Evolutionary conservation across 306 rosid genomes (phyloP), one percentile per base, ranked within the genome.

Genomic region (Vigna unguiculata): DNA sequence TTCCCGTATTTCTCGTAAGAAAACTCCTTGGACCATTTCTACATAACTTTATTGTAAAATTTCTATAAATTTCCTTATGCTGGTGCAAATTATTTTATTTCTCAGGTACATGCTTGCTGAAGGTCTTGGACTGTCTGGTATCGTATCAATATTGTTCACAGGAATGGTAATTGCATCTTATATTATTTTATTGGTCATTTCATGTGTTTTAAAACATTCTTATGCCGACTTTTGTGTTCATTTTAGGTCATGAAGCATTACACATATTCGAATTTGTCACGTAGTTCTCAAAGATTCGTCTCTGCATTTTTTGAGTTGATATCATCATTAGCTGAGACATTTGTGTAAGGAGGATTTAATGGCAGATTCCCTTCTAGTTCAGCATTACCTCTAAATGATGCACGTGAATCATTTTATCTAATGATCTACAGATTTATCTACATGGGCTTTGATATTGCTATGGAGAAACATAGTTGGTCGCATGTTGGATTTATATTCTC

Each of bases 401-500:
- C 69, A 54, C 54, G 16, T 2, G 59, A 30, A 48, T 41, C 78
- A 47, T 81, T 62, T 68, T 63, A 2, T 71, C 20, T 22, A 24
- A 57, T 79, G 25, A 61, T 83, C 52, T 81, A 77, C 90, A 91
- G 97, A 51, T 91, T 91, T 79, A 91, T 91, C 87, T 91, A 91
- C 81, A 89, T 91, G 94, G 97, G 97, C 69, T 83, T 91, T 58
- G 92, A 91, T 86, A 91, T 91, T 74, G 91, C 90, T 45, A 86
- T 91, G 91, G 94, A 91, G 80, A 82, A 87, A 43, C 91, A 89
- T 86, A 85, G 91, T 82, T 89, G 97, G 97, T 91, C 97, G 49
- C 97, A 91, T 78, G 87, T 88, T 74, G 97, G 92, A 75, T 91
- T 91, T 85, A 88, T 91, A 75, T 89, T 89, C 68, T 91, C 87